Conservation (phyloP, 805 yeast species). For the Lachancea quebecensis region DNA sequence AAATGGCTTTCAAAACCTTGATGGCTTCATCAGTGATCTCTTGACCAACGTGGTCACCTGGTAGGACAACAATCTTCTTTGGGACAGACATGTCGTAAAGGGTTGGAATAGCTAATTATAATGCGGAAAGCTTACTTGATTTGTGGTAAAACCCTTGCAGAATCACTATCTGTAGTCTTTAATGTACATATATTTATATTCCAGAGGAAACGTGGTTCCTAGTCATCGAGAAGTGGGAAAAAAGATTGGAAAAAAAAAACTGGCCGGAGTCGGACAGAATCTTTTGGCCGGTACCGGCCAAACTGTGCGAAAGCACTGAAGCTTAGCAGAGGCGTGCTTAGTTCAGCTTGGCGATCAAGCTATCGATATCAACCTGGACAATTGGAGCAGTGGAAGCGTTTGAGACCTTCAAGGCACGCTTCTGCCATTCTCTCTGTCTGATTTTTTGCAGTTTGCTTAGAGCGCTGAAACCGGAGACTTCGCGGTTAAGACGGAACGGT, state of each 20-base stretch:
- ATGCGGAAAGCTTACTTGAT: no score
- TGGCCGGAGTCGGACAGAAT: neutral
- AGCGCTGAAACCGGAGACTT: slow-evolving; percentile 70
- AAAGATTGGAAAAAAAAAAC: slow-evolving; percentile 1
- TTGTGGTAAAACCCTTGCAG: neutral
- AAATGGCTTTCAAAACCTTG: slow-evolving; percentile 79
- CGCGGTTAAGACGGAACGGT: slow-evolving; percentile 65
- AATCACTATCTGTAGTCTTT: neutral
- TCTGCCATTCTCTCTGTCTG: slow-evolving; percentile 46
- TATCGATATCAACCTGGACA: slow-evolving; percentile 67
- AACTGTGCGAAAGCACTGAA: neutral
- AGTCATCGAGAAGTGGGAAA: neutral
- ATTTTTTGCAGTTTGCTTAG: slow-evolving; percentile 60
- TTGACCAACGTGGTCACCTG: slow-evolving; percentile 96
- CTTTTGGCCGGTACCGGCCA: slow-evolving; percentile 7
- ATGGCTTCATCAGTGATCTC: slow-evolving; percentile 88
- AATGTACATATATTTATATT: neutral
- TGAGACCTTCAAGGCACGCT: slow-evolving; percentile 37
- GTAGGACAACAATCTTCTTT: slow-evolving; percentile 78
- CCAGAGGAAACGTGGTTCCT: neutral
- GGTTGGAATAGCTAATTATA: no score
- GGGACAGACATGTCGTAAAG: neutral
- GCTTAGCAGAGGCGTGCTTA: slow-evolving; percentile 22
- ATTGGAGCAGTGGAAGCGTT: slow-evolving; percentile 61
- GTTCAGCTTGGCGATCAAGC: slow-evolving; percentile 58